phyloP scores from a whole-genome alignment of 225 moss, liverwort and hornwort species.

The Climacium dendroides region DNA sequence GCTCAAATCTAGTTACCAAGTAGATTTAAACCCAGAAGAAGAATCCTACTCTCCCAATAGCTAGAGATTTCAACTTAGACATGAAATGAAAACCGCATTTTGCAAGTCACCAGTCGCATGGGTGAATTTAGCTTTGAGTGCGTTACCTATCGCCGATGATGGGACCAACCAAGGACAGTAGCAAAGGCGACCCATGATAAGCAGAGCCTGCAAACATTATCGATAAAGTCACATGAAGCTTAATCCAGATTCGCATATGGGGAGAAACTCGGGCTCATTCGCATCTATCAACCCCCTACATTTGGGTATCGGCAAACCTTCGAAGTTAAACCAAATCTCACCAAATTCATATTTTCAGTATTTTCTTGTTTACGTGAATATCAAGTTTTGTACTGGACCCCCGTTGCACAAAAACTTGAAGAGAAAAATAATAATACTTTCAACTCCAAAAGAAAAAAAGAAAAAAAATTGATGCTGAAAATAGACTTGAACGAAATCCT shows the following conservation, averaged over 20 bases:
- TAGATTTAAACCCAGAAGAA: neutral
- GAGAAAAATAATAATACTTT: neutral
- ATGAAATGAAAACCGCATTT: neutral
- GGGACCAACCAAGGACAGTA: conserved; percentile 63
- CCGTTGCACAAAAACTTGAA: neutral
- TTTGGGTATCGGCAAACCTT: neutral
- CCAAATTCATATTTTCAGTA: neutral
- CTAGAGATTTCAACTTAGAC: neutral
- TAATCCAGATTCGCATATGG: neutral
- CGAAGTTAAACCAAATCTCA: neutral
- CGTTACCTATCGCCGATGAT: conserved; percentile 46
- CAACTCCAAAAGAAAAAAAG: too few species aligned
- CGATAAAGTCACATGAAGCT: neutral
- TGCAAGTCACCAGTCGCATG: neutral
- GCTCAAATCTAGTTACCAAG: neutral
- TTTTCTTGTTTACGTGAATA: too few species aligned
- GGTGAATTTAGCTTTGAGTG: neutral
- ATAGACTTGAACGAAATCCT: neutral
- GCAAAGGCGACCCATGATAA: conserved; percentile 88
- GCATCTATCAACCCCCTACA: neutral
- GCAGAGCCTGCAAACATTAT: conserved; percentile 66
- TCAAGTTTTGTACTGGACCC: neutral
- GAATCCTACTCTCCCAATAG: neutral
- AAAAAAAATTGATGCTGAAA: too few species aligned
- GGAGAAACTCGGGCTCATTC: neutral